Base-by-base conservation (phyloP, 257 asterid genomes). In the Ligustrum vulgare region DNA sequence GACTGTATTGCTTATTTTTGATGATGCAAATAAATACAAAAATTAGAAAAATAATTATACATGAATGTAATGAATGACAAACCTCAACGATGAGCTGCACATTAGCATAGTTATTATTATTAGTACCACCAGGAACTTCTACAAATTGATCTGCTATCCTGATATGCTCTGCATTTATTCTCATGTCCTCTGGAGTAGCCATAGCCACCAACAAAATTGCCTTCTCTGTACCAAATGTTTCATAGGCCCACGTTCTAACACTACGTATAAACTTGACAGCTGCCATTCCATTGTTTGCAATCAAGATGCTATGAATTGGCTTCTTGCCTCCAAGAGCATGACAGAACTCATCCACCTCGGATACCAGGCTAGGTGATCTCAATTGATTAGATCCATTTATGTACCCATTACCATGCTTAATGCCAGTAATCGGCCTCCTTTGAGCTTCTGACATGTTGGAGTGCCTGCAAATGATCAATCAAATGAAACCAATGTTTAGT, bases 101-200 rank as follows among this genome's bases (percentile, higher is more conserved):
- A 80, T 95, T 95, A 18, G 99, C 99, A 82, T 95, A 95, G 85
- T 95, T 95, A 82, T 93, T 95, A 78, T 95, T 95, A 86, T 95
- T 95, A 15, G 99, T 93, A 28, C 99, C 99, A 10, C 99, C 99
- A 34, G 99, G 98, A 43, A 95, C 98, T 89, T 95, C 99, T 7
- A 95, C 99, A 81, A 95, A 95, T 77, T 95, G 95, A 89, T 95
- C 99, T 33, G 99, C 99, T 78, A 95, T 95, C 83, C 97, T 87
- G 72, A 95, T 93, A 88, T 95, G 99, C 87, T 95, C 99, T 15
- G 99, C 98, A 82, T 95, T 95, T 83, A 95, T 93, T 77, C 93
- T 90, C 99, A 95, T 95, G 82, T 95, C 99, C 86, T 95, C 99
- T 0, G 99, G 96, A 32, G 99, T 95, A 80, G 99, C 99, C 99